These are phyloP conservation scores for Boechera retrofracta DNA, from an alignment of 345 rosid species.

Conservation along the genomic window DNA sequence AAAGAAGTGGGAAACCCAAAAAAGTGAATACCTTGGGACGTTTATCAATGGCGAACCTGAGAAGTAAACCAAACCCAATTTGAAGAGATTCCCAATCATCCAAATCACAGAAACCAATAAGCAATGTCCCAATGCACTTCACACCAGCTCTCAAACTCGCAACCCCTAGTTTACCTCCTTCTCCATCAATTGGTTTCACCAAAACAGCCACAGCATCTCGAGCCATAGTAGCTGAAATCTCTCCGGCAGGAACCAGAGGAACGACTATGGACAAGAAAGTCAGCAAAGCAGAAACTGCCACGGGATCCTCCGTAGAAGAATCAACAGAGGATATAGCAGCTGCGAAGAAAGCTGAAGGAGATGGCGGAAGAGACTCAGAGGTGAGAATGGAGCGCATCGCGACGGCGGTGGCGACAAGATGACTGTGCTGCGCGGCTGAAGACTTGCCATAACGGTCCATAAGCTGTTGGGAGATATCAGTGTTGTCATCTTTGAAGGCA, in stretches of 20 bases:
- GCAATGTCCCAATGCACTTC: constrained; percentile 77
- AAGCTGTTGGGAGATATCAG: constrained; percentile 82
- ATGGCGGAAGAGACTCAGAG: constrained; percentile 64
- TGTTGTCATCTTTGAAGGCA: constrained; percentile 49
- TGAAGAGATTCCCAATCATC: constrained; percentile 71
- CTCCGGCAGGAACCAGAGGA: constrained; percentile 58
- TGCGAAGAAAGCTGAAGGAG: constrained; percentile 72
- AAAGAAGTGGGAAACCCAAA: background rate
- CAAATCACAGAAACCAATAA: constrained; percentile 62
- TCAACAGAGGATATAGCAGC: constrained; percentile 66
- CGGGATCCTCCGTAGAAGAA: constrained; percentile 52
- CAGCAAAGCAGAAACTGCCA: constrained; percentile 67
- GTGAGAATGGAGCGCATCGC: constrained; percentile 87
- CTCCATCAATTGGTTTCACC: constrained; percentile 52
- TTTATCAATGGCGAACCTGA: constrained; percentile 71
- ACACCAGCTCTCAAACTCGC: constrained; percentile 73
- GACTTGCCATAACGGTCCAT: constrained; percentile 89
- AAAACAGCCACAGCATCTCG: constrained; percentile 69
- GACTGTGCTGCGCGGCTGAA: constrained; percentile 85
- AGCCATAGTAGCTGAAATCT: constrained; percentile 58
- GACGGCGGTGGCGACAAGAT: constrained; percentile 85
- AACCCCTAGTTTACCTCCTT: constrained; percentile 54
- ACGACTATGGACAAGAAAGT: constrained; percentile 69
- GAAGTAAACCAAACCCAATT: constrained; percentile 62
- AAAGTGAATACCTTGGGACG: constrained; percentile 74